A percentile compares a stretch with the other conserved stretches of the same genome.
phyloP scores from a whole-genome alignment of 768 basidiomycete species.

The Leccinum incarnatum region DNA sequence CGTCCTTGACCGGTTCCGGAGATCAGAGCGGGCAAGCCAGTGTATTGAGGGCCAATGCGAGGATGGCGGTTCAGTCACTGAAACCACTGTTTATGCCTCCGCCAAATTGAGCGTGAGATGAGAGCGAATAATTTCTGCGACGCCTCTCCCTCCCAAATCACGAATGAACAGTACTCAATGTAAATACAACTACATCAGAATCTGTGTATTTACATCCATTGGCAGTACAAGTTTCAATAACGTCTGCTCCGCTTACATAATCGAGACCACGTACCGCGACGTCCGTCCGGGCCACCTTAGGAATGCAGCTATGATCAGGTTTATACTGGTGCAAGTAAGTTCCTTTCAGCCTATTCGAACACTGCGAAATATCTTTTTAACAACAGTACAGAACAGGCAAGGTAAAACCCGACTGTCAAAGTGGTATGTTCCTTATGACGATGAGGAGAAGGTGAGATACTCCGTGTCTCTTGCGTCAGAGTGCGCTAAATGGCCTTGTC shows the following conservation, averaged over 20 bases:
- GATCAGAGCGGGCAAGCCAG: slow-evolving; percentile 18
- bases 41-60: slow-evolving; percentile 25
- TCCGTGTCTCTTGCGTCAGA: neutral
- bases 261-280: slow-evolving; percentile 2
- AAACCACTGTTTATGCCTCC: slow-evolving; percentile 26
- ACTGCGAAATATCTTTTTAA: neutral
- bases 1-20: slow-evolving; percentile 8
- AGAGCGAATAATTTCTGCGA: neutral
- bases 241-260: slow-evolving; percentile 13
- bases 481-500: neutral
- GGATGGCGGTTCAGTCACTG: slow-evolving; percentile 27
- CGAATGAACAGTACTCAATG: neutral
- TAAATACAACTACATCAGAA: neutral
- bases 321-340: slow-evolving; percentile 90
- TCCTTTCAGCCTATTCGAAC: slow-evolving; percentile 10
- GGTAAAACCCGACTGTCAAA: slow-evolving; percentile 97
- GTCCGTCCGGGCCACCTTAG: neutral
- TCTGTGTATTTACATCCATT: neutral
- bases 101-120: slow-evolving; percentile 5
- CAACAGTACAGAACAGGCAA: slow-evolving; percentile 76
- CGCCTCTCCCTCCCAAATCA: neutral
- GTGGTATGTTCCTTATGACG: slow-evolving; percentile 99
- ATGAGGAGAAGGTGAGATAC: slow-evolving; percentile 87
- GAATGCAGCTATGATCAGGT: slow-evolving; percentile 76
- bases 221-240: neutral